Conservation (phyloP, 192 early-diverging fungal genomes). For the Pilaira anomala region DNA sequence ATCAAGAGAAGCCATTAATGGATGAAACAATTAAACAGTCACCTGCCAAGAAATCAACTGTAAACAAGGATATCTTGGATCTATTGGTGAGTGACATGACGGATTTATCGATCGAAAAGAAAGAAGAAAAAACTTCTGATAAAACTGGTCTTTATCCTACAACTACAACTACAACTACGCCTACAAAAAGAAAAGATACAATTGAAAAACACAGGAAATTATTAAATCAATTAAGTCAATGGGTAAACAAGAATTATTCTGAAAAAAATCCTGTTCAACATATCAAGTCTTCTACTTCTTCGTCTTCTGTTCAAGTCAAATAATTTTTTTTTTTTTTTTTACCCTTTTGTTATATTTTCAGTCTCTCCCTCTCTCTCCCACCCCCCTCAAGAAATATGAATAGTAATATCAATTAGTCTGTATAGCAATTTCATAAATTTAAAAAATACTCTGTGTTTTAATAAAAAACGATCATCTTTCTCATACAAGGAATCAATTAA, state of each 20-base stretch:
- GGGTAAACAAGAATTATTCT: constrained; percentile 1
- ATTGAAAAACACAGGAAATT: constrained; percentile 1
- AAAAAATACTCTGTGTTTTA: too few species aligned
- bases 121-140: background rate
- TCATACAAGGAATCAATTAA: too few species aligned
- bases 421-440: too few species aligned
- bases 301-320: constrained; percentile 7
- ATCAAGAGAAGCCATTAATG: background rate
- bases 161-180: background rate
- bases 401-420: too few species aligned
- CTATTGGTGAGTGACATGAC: constrained; percentile 7
- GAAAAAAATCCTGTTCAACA: background rate
- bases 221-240: constrained; percentile 5
- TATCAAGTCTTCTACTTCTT: background rate
- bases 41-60: constrained; percentile 7
- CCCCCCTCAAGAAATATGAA: too few species aligned
- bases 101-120: background rate
- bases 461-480: too few species aligned
- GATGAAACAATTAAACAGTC: background rate
- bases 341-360: too few species aligned
- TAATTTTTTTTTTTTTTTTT: background rate
- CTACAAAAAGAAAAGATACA: too few species aligned
- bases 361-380: too few species aligned
- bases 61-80: constrained; percentile 12
- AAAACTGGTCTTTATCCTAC: background rate